phyloP scores from a whole-genome alignment of 139 green algal species.

The Auxenochlorella pyrenoidosa region DNA sequence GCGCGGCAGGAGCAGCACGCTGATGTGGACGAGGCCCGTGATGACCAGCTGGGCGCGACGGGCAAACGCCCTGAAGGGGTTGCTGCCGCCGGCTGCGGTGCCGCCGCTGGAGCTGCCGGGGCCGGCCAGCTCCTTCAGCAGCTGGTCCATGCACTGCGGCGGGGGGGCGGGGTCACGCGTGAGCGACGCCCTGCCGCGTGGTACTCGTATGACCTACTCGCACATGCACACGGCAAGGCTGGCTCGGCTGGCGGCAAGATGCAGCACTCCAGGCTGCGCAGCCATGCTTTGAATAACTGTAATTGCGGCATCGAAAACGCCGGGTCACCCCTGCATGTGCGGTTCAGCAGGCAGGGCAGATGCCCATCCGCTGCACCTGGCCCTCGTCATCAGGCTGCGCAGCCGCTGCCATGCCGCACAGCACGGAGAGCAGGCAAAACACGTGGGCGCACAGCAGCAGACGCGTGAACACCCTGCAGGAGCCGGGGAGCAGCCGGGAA shows the following conservation, averaged over 20 bases:
- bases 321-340: no score
- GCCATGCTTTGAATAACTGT: no score
- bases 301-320: no score
- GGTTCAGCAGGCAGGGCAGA: no score
- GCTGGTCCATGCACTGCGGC: conserved; percentile 32
- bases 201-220: no score
- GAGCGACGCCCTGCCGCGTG: no score
- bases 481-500: no score
- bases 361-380: not conserved
- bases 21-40: conserved; percentile 46
- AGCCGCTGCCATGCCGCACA: conserved; percentile 37
- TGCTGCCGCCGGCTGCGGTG: not conserved
- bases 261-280: no score
- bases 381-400: conserved; percentile 33
- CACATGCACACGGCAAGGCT: no score
- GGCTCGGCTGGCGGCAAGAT: no score
- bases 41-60: conserved; percentile 41
- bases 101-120: not conserved
- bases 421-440: conserved; percentile 27
- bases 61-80: conserved; percentile 35
- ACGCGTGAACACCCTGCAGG: conserved; percentile 28
- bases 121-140: conserved; percentile 24
- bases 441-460: conserved; percentile 37
- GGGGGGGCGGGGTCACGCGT: not conserved
- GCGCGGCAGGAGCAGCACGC: conserved; percentile 38